A percentile compares a stretch with the other conserved stretches of the same genome.
Evolutionary conservation across 73 alveolate genomes (phyloP).

Genomic region (Paramecium pentaurelia): DNA sequence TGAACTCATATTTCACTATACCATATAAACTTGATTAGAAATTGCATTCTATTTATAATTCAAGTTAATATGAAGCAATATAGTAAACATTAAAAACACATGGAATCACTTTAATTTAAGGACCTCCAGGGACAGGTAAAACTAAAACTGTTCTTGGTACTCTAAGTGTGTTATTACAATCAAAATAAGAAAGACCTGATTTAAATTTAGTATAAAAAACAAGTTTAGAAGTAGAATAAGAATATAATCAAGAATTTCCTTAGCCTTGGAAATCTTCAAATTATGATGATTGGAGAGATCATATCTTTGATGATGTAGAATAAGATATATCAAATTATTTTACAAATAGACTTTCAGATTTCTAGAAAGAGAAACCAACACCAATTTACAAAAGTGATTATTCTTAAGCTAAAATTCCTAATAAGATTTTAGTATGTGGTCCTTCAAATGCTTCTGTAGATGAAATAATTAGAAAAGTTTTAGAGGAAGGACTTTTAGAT

Average conservation of each 20-base stretch:
- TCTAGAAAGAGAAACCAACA: not conserved
- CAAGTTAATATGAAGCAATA: slow-evolving; percentile 34
- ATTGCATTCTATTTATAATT: slow-evolving; percentile 28
- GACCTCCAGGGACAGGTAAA: slow-evolving; percentile 66
- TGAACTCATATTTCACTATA: slow-evolving; percentile 11
- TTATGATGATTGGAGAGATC: slow-evolving; percentile 64
- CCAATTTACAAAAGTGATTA: slow-evolving; percentile 15
- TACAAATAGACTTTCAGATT: not conserved
- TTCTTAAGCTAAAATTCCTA: slow-evolving; percentile 6
- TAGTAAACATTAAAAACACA: slow-evolving; percentile 39
- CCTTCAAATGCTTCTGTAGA: slow-evolving; percentile 91
- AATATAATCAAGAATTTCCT: not conserved
- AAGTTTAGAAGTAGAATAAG: slow-evolving; percentile 38
- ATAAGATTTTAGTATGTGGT: slow-evolving; percentile 75
- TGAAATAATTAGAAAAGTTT: slow-evolving; percentile 70
- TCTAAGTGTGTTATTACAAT: slow-evolving; percentile 33
- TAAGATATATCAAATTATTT: slow-evolving; percentile 21
- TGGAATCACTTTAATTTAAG: slow-evolving; percentile 59
- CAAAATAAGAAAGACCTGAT: not conserved
- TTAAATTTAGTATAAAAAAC: not conserved
- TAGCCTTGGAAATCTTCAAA: slow-evolving; percentile 38
- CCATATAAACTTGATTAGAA: not conserved
- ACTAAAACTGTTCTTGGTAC: slow-evolving; percentile 60
- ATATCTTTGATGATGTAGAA: slow-evolving; percentile 54
- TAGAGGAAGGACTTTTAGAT: slow-evolving; percentile 65